Evolutionary conservation across 805 yeast species (phyloP).

Genomic region (Teunomyces lycoperdinae): DNA sequence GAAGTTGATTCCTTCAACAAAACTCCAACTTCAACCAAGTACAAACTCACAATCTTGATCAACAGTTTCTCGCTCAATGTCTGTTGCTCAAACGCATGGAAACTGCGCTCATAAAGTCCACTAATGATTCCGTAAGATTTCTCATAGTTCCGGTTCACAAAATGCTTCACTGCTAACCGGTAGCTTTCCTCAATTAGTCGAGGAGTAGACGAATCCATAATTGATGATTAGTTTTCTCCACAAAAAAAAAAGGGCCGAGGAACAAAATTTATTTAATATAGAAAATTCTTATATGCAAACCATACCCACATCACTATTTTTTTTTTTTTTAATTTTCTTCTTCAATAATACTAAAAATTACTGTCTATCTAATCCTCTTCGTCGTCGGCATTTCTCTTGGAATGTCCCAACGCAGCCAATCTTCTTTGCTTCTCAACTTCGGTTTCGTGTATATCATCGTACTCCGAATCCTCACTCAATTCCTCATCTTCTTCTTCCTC

Average conservation of each 20-base stretch:
- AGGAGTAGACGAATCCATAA: not conserved
- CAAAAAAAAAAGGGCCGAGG: not conserved
- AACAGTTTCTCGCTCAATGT: constrained; percentile 27
- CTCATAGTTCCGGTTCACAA: constrained; percentile 35
- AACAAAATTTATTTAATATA: not conserved
- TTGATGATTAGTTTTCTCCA: not conserved
- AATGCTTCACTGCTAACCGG: constrained; percentile 35
- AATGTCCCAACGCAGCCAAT: constrained; percentile 53
- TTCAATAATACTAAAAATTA: not conserved
- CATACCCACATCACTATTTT: not conserved
- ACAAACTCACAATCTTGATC: constrained; percentile 32
- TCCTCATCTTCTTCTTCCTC: constrained; percentile 21
- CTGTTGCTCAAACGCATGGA: constrained; percentile 21
- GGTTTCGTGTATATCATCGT: constrained; percentile 45
- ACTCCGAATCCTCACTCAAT: constrained; percentile 23
- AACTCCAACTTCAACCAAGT: constrained; percentile 35
- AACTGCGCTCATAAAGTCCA: constrained; percentile 19
- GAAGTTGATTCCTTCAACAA: constrained; percentile 7
- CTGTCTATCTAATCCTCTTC: constrained; percentile 40
- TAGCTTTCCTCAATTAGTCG: constrained; percentile 16
- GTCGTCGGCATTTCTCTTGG: constrained; percentile 43
- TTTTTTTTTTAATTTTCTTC: no score
- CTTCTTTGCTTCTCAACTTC: constrained; percentile 66
- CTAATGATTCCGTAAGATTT: constrained; percentile 28
- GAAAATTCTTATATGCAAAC: not conserved